Evolutionary conservation across 177 flowering plant genomes (phyloP).

Genomic region (Vitis hybrid): DNA sequence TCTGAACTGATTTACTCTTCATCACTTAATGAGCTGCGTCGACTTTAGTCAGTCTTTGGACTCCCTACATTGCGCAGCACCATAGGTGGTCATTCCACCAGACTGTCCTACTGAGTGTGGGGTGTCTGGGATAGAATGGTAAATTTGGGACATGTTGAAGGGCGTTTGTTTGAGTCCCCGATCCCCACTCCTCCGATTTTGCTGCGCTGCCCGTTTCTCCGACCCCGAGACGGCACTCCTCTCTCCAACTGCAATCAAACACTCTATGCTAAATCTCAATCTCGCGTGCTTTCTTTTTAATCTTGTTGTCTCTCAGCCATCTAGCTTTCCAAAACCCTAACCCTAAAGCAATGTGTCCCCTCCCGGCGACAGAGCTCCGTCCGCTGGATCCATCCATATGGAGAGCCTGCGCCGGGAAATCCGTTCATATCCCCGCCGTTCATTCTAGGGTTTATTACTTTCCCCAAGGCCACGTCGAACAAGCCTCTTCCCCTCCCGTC

Average conservation of each 20-base stretch:
- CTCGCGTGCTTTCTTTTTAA: too few relatives aligned
- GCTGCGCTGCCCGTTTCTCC: slow-evolving; percentile 28
- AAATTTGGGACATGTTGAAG: slow-evolving; percentile 1
- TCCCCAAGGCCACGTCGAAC: slow-evolving; percentile 79
- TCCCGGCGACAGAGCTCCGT: slow-evolving; percentile 10
- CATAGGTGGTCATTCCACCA: too few relatives aligned
- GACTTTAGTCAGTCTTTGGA: too few relatives aligned
- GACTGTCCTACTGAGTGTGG: too few relatives aligned
- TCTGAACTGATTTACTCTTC: too few relatives aligned
- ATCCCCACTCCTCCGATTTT: slow-evolving; percentile 2
- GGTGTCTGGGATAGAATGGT: neutral
- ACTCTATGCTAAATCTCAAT: neutral
- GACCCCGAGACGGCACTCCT: slow-evolving; percentile 30
- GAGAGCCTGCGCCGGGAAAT: slow-evolving; percentile 66
- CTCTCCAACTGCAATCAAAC: slow-evolving; percentile 4
- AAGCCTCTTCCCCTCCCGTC: slow-evolving; percentile 21
- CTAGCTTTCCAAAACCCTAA: slow-evolving; percentile 2
- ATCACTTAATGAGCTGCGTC: too few relatives aligned
- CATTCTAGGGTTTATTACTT: slow-evolving; percentile 73
- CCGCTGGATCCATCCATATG: slow-evolving; percentile 54
- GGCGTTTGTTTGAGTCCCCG: neutral
- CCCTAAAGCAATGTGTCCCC: slow-evolving; percentile 6
- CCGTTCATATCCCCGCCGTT: slow-evolving; percentile 42
- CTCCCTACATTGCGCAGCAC: too few relatives aligned
- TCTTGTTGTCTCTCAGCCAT: neutral